Percentiles rank a stretch among this genome's conserved stretches.
Conservation (phyloP, 345 rosid genomes). For the Citrus australasica region DNA sequence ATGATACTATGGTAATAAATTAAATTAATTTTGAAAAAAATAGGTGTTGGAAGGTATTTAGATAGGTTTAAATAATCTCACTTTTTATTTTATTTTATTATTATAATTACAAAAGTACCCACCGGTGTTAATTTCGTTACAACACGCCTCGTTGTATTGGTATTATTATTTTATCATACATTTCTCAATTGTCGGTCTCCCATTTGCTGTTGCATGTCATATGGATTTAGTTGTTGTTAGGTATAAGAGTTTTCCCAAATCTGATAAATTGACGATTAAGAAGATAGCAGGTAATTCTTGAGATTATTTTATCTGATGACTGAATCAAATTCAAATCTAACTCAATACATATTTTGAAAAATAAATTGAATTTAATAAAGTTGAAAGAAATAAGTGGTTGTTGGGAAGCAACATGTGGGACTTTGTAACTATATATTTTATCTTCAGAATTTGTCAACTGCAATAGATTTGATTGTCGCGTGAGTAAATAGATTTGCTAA, state of each 20-base stretch:
- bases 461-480: background rate
- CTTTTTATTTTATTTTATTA: no score
- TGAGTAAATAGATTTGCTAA: background rate
- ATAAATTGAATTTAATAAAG: background rate
- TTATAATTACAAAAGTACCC: no score
- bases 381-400: background rate
- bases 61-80: no score
- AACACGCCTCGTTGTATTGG: no score
- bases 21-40: no score
- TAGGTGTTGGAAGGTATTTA: no score
- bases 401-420: slow-evolving; percentile 7
- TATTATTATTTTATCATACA: no score
- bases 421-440: background rate
- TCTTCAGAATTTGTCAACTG: background rate
- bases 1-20: no score
- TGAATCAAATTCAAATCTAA: background rate
- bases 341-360: background rate
- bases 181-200: background rate
- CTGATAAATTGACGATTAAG: no score
- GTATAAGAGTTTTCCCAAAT: background rate
- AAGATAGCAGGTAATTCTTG: no score
- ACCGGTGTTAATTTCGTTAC: no score
- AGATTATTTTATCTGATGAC: background rate
- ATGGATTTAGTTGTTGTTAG: background rate
- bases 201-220: background rate